Base-by-base conservation (phyloP, 805 yeast genomes). In the Metschnikowia henanensis region DNA sequence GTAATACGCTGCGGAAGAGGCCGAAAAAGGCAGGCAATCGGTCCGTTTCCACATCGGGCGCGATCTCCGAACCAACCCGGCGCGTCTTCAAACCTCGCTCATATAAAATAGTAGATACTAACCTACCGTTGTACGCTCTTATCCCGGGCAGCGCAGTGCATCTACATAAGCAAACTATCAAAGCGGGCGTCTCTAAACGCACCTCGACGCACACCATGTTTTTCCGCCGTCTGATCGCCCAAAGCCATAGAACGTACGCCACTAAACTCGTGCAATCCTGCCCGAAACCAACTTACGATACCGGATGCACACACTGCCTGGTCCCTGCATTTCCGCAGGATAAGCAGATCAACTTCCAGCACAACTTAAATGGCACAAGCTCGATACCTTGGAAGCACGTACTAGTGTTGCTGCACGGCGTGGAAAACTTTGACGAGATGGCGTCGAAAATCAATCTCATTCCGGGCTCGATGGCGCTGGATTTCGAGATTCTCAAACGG, bases 291-390 rank as follows among this genome's bases (percentile, higher is more conserved):
- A 47, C 35, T 6, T 62, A 60, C 37, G 83, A 81, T 47, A 79
- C 85, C 0, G 86, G 86, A 0, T 82, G 87, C 55, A 82, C 88
- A 0, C 65, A 58, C 47, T 84, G 90, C 52, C 54, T 60, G 32
- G 28, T 57, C 3, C 62, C 65, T 0, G 52, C 54, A 23, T 68
- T 74, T 44, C 84, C 81, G 2, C 50, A 48, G 6, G 66, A 58
- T 35, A 68, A 72, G 45, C 77, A 60, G 30, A 72, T 76, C 31
- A 73, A 76, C 49, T 57, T 49, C 37, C 52, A 52, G 5, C 65
- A 59, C 37, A 70, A 70, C 29, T 56, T 83, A 15, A 60, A 67
- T 21, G 71, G 72, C 12, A 77, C 89, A 0, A 72, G 72, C 23
- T 76, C 79, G 0, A 51, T 61, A 3, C 74, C 77, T 5, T 75